Conservation (phyloP, 345 rosid genomes). For the Streptanthus diversifolius region DNA sequence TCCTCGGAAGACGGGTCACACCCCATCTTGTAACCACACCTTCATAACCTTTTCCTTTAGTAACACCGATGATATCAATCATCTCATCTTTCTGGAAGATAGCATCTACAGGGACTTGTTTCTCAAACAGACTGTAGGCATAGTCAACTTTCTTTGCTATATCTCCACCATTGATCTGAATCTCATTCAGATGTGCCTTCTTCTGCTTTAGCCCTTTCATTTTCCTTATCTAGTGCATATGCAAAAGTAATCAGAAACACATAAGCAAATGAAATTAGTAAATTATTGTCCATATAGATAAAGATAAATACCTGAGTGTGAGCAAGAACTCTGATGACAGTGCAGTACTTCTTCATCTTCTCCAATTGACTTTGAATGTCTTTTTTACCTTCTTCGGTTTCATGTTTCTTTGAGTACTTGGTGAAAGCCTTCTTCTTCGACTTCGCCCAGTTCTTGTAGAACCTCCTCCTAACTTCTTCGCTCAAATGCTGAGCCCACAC, state of each 20-base stretch:
- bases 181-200: conserved; percentile 90
- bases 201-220: conserved; percentile 91
- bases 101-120: conserved; percentile 69
- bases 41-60: conserved; percentile 90
- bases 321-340: conserved; percentile 80
- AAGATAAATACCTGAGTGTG: conserved; percentile 59
- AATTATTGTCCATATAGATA: not conserved
- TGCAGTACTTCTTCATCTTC: conserved; percentile 80
- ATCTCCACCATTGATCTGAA: conserved; percentile 88
- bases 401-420: conserved; percentile 57
- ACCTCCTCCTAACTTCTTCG: conserved; percentile 82
- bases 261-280: not conserved
- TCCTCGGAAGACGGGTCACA: conserved; percentile 88
- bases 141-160: conserved; percentile 70
- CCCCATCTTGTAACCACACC: conserved; percentile 99
- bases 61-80: conserved; percentile 86
- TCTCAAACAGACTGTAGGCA: conserved; percentile 84
- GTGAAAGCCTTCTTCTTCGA: conserved; percentile 90
- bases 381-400: conserved; percentile 71
- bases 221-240: conserved; percentile 53
- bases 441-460: conserved; percentile 86
- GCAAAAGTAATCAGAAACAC: not conserved
- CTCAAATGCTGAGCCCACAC: conserved; percentile 93
- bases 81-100: conserved; percentile 94
- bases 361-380: conserved; percentile 61